These are phyloP conservation scores for Fusarium equiseti DNA, from an alignment of 2,329 filamentous ascomycete species.

Conservation along the genomic window DNA sequence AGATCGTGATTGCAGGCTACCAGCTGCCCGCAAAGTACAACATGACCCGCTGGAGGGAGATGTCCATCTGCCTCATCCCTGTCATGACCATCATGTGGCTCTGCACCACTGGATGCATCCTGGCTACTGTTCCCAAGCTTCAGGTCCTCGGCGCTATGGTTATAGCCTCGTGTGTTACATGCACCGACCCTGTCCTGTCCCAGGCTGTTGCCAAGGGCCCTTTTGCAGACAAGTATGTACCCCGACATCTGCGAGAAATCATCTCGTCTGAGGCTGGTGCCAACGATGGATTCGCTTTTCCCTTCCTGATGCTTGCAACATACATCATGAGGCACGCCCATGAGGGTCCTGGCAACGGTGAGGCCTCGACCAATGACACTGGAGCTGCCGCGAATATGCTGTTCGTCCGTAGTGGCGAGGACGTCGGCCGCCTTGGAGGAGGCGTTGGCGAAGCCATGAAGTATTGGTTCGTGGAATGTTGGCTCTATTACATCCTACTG, in stretches of 20 bases:
- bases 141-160: constrained; percentile 66
- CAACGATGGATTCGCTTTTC: constrained; percentile 73
- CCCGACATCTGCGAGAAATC: constrained; percentile 68
- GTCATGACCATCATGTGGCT: constrained; percentile 74
- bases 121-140: constrained; percentile 66
- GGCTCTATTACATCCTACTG: constrained; percentile 69
- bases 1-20: constrained; percentile 73
- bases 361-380: not conserved
- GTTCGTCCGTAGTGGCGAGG: constrained; percentile 43
- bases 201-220: constrained; percentile 47
- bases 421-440: constrained; percentile 64
- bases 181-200: constrained; percentile 56
- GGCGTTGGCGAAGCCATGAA: constrained; percentile 64
- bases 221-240: constrained; percentile 70
- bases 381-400: constrained; percentile 8
- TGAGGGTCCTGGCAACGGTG: not conserved
- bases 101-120: constrained; percentile 66
- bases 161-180: constrained; percentile 71
- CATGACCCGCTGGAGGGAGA: constrained; percentile 62
- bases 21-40: constrained; percentile 70
- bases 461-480: constrained; percentile 70
- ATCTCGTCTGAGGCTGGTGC: constrained; percentile 72
- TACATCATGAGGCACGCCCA: constrained; percentile 27
- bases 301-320: constrained; percentile 62
- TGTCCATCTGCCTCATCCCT: constrained; percentile 67